phyloP scores from a whole-genome alignment of 2,329 filamentous ascomycete genomes.

The Cladosporium sp. region DNA sequence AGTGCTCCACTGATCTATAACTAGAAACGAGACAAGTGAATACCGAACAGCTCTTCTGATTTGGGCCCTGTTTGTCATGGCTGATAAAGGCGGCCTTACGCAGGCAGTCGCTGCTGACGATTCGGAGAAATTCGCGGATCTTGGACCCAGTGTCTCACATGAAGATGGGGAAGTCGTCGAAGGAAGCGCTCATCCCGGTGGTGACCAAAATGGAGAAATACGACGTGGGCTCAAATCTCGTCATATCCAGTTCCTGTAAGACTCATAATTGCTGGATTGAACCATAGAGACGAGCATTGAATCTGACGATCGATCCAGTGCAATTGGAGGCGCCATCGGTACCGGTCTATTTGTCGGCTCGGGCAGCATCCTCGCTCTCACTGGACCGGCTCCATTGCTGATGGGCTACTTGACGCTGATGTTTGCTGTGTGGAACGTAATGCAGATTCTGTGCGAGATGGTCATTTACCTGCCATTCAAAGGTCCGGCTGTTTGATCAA shows the following conservation, averaged over 20 bases:
- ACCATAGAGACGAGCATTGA: neutral
- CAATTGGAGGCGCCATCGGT: conserved; percentile 26
- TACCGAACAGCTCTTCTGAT: too few species aligned
- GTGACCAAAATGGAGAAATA: neutral
- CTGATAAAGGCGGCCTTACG: too few species aligned
- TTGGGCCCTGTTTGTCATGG: too few species aligned
- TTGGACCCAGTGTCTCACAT: too few species aligned
- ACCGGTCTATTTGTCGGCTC: conserved; percentile 27
- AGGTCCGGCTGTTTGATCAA: conserved; percentile 20
- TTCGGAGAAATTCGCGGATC: too few species aligned
- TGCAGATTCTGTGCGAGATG: conserved; percentile 53
- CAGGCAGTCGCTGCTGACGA: too few species aligned
- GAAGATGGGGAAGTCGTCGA: conserved; percentile 1
- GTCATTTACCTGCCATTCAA: conserved; percentile 47
- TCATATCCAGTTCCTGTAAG: conserved; percentile 21
- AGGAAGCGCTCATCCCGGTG: neutral
- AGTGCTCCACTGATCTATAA: too few species aligned
- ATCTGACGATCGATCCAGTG: conserved; percentile 25
- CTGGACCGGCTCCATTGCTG: conserved; percentile 21
- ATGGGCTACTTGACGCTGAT: conserved; percentile 60
- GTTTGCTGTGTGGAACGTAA: conserved; percentile 46
- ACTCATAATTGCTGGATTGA: neutral
- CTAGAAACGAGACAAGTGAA: too few species aligned
- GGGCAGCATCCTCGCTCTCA: conserved; percentile 20
- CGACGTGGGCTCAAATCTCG: conserved; percentile 18